Base-by-base conservation (phyloP, 1,284 basidiomycete species). In the Abortiporus biennis region DNA sequence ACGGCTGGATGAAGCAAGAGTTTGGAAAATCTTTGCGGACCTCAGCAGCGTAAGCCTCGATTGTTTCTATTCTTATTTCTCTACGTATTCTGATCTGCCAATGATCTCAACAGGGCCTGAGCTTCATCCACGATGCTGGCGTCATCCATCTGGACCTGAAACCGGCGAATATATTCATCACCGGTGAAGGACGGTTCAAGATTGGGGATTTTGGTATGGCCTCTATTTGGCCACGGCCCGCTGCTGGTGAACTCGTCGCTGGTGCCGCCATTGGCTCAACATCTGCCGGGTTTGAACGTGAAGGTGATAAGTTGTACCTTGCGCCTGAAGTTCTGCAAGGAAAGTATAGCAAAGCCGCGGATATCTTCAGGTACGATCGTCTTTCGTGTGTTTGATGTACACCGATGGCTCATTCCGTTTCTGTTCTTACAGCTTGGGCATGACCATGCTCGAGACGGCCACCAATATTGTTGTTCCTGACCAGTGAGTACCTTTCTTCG, bases 121-220 rank as follows among this genome's bases (percentile, higher is more conserved):
- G 76, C 46, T 94, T 94, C 66, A 90, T 99, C 48, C 96, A 99
- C 64, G 74, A 78, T 45, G 76, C 81, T 42, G 85, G 86, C 40
- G 84, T 98, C 38, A 87, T 99, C 42, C 96, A 99, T 67, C 78
- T 99, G 43, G 96, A 99, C 66, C 72, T 99, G 54, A 99, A 99
- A 69, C 96, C 96, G 11, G 94, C 91, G 44, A 99, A 99, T 60
- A 85, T 99, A 43, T 92, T 99, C 59, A 78, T 99, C 52, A 93
- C 92, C 2, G 74, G 78, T 19, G 78, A 86, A 46, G 95, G 95
- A 4, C 80, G 88, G 21, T 86, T 99, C 67, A 96, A 94, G 72
- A 94, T 99, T 58, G 93, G 93, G 12, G 96, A 99, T 65, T 99
- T 99, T 72, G 96, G 96, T n/a, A 86, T 97, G 75, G 93, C 93